Evolutionary conservation across 73 alveolate genomes (phyloP).

Genomic region (Paramecium pentaurelia): DNA sequence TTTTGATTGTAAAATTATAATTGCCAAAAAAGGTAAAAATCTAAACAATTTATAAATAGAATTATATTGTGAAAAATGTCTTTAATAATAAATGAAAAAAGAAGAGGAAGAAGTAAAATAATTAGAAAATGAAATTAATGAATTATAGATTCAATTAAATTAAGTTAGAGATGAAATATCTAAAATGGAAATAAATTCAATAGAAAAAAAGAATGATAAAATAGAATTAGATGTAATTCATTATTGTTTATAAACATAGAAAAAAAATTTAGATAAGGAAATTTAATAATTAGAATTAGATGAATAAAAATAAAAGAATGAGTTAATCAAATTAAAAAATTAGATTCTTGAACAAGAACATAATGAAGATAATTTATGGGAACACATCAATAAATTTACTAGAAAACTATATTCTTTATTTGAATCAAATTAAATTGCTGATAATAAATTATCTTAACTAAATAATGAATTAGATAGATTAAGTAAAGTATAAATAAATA

Average conservation of each 20-base stretch:
- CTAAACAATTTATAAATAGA: background rate
- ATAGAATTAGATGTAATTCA: background rate
- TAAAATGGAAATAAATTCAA: background rate
- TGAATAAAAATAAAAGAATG: background rate
- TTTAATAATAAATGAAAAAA: background rate
- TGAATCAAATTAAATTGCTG: slow-evolving; percentile 22
- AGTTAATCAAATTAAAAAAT: background rate
- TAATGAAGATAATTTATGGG: slow-evolving; percentile 40
- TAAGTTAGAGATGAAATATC: background rate
- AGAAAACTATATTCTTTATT: slow-evolving; percentile 14
- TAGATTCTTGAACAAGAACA: background rate
- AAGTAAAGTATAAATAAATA: background rate
- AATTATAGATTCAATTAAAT: background rate
- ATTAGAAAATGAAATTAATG: background rate
- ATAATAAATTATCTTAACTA: background rate
- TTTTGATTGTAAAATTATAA: background rate
- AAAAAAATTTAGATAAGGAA: background rate
- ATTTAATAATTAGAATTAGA: background rate
- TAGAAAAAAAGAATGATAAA: background rate
- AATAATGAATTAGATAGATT: slow-evolving; percentile 21
- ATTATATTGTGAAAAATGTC: background rate
- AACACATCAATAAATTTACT: background rate
- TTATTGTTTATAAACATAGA: background rate
- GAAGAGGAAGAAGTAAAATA: background rate
- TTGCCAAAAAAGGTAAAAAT: background rate